phyloP scores from a whole-genome alignment of 73 alveolate genomes.

The Strombidium stylifer region DNA sequence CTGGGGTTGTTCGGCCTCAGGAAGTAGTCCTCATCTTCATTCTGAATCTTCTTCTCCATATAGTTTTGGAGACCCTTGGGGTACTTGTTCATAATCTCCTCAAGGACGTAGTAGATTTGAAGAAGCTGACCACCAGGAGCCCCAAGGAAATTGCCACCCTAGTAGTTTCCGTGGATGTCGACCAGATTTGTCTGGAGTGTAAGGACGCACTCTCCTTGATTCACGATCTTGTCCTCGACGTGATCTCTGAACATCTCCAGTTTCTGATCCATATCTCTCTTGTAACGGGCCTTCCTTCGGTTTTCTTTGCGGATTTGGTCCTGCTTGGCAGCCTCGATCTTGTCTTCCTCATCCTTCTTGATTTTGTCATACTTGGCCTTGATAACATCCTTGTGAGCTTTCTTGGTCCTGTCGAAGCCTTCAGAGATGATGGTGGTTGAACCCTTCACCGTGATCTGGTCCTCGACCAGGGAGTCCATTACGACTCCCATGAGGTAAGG shows the following conservation, averaged over 20 bases:
- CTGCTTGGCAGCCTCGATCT: too few species aligned
- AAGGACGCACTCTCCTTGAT: constrained; percentile 5
- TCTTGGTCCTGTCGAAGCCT: too few species aligned
- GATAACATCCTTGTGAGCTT: too few species aligned
- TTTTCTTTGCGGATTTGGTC: not conserved
- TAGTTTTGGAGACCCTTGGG: too few species aligned
- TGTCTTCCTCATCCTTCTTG: not conserved
- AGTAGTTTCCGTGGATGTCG: constrained; percentile 9
- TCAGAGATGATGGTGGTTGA: too few species aligned
- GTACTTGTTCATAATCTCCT: too few species aligned
- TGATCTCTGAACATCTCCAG: constrained; percentile 8
- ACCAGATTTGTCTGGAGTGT: not conserved
- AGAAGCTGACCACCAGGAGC: constrained; percentile 14
- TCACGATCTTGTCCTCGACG: constrained; percentile 1
- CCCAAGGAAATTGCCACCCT: not conserved
- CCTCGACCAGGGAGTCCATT: constrained; percentile 17
- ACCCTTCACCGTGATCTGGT: too few species aligned
- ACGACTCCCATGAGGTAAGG: constrained; percentile 22
- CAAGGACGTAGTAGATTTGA: too few species aligned
- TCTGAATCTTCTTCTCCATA: too few species aligned
- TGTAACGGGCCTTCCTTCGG: constrained; percentile 7
- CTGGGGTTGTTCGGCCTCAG: too few species aligned
- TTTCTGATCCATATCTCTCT: not conserved
- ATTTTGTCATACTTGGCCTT: constrained; percentile 1
- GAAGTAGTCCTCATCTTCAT: too few species aligned